phyloP scores from a whole-genome alignment of 176 grass and related monocot species.

The Aegilops speltoides region DNA sequence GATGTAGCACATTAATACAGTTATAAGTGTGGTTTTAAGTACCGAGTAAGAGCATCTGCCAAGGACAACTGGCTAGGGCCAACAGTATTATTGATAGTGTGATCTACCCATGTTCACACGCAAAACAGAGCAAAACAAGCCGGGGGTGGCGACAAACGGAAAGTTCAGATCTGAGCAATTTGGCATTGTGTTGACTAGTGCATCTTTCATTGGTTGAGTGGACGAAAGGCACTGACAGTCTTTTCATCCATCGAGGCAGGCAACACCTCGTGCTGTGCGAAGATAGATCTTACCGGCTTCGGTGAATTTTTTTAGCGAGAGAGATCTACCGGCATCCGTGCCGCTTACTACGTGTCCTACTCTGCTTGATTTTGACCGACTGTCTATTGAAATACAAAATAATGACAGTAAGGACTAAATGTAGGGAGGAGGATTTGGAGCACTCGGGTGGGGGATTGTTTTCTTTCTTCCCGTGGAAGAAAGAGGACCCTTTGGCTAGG shows the following conservation, averaged over 20 bases:
- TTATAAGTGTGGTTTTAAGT: not conserved
- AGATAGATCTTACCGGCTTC: constrained; percentile 30
- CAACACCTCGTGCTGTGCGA: not conserved
- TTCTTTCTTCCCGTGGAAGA: too few species aligned
- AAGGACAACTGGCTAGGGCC: not conserved
- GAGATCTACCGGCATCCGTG: not conserved
- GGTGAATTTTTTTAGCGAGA: constrained; percentile 1
- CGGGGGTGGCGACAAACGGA: constrained; percentile 7
- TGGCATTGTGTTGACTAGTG: not conserved
- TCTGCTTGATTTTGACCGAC: not conserved
- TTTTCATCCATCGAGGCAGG: not conserved
- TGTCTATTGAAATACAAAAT: not conserved
- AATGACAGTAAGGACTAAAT: too few species aligned
- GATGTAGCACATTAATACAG: not conserved
- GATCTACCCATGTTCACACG: not conserved
- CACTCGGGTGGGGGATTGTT: too few species aligned
- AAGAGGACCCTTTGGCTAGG: too few species aligned
- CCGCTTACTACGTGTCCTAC: constrained; percentile 21
- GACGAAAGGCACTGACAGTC: not conserved
- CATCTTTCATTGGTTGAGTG: not conserved
- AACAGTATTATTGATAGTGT: not conserved
- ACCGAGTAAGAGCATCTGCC: not conserved
- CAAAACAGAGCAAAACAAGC: not conserved
- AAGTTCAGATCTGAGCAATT: constrained; percentile 28
- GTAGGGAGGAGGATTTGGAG: too few species aligned